phyloP scores from a whole-genome alignment of 2,329 filamentous ascomycete species.

The Colletotrichum truncatum region DNA sequence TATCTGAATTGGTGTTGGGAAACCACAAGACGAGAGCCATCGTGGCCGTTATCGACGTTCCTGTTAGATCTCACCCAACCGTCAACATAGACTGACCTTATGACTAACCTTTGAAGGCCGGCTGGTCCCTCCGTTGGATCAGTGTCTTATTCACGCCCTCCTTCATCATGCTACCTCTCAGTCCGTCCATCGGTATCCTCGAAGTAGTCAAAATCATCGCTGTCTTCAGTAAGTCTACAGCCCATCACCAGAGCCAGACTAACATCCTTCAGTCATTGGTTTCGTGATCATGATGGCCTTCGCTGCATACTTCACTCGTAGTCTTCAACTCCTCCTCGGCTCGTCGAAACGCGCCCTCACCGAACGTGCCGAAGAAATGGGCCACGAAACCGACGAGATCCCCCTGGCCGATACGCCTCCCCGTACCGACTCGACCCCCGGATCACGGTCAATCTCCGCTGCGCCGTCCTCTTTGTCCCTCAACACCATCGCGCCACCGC shows the following conservation, averaged over 20 bases:
- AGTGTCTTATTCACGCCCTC: slow-evolving; percentile 67
- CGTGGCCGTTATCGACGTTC: slow-evolving; percentile 61
- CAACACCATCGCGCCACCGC: slow-evolving; percentile 29
- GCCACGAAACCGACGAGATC: slow-evolving; percentile 54
- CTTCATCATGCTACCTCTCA: slow-evolving; percentile 67
- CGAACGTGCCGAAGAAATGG: slow-evolving; percentile 62
- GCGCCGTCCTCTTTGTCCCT: slow-evolving; percentile 32
- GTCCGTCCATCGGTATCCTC: slow-evolving; percentile 58
- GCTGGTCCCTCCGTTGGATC: slow-evolving; percentile 67
- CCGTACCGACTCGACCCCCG: slow-evolving; percentile 30
- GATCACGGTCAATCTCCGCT: slow-evolving; percentile 31
- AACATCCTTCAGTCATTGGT: slow-evolving; percentile 55
- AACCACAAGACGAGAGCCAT: slow-evolving; percentile 56
- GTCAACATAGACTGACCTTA: rapidly evolving
- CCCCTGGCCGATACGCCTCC: slow-evolving; percentile 46
- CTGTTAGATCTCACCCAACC: slow-evolving; percentile 46
- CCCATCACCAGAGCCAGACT: not conserved
- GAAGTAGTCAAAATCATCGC: slow-evolving; percentile 69
- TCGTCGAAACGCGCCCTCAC: slow-evolving; percentile 61
- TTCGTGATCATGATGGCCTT: slow-evolving; percentile 61
- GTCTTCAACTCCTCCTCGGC: slow-evolving; percentile 59
- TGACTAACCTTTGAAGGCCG: slow-evolving; percentile 50
- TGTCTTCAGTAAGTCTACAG: slow-evolving; percentile 59
- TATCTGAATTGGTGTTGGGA: slow-evolving; percentile 56
- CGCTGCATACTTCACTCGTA: slow-evolving; percentile 63